Conservation (phyloP, 140 eudicot genomes). For the Oenanthe javanica region DNA sequence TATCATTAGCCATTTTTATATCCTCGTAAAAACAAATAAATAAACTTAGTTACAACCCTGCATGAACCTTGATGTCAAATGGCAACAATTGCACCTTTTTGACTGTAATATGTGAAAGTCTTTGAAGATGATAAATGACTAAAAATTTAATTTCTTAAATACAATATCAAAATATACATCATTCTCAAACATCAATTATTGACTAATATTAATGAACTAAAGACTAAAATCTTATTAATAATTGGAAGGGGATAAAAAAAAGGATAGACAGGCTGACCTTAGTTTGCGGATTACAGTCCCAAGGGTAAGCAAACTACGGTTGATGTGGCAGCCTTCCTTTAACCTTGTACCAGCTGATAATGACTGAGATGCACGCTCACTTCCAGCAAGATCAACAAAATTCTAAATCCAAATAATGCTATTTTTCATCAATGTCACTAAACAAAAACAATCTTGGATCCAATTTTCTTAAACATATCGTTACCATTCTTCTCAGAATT, state of each 20-base stretch:
- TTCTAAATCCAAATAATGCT: slow-evolving; percentile 32
- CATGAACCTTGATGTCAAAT: not conserved
- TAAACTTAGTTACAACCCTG: not conserved
- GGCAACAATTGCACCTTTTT: not conserved
- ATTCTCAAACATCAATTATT: not conserved
- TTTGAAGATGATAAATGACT: not conserved
- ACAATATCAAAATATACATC: not conserved
- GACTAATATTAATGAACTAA: not conserved
- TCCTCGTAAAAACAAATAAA: not conserved
- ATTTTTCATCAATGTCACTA: not conserved
- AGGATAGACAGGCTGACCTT: slow-evolving; percentile 37
- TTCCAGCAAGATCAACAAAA: slow-evolving; percentile 98
- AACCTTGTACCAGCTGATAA: slow-evolving; percentile 85
- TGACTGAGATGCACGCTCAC: slow-evolving; percentile 96
- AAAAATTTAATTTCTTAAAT: not conserved
- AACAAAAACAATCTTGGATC: not conserved
- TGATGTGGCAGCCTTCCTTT: slow-evolving; percentile 92
- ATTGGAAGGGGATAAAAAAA: no score
- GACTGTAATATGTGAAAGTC: not conserved
- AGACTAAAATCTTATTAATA: not conserved
- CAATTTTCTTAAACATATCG: not conserved
- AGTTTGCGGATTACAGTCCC: slow-evolving; percentile 95
- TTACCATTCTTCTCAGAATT: not conserved
- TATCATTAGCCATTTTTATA: not conserved
- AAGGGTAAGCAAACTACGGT: slow-evolving; percentile 81